phyloP scores from a whole-genome alignment of 768 basidiomycete genomes.

The Suillus bovinus region DNA sequence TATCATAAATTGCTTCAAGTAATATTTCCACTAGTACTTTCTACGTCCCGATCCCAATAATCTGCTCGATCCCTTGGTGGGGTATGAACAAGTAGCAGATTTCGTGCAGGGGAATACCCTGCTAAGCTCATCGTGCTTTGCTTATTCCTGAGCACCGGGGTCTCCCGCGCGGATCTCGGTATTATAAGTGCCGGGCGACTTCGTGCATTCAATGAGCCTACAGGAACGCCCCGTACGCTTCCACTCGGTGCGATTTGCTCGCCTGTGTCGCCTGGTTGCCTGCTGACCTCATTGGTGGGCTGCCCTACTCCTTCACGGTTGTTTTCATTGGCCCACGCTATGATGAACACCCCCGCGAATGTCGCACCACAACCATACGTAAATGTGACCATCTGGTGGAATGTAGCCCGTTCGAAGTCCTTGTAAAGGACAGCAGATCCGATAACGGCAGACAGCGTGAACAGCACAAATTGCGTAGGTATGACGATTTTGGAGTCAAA shows the following conservation, averaged over 20 bases:
- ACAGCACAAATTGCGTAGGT: slow-evolving; percentile 93
- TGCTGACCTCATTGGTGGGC: slow-evolving; percentile 27
- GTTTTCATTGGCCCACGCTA: slow-evolving; percentile 57
- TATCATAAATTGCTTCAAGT: slow-evolving; percentile 12
- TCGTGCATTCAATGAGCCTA: slow-evolving; percentile 26
- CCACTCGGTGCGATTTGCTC: slow-evolving; percentile 20
- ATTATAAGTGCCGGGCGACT: slow-evolving; percentile 46
- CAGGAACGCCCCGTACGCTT: slow-evolving; percentile 22
- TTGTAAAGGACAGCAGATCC: slow-evolving; percentile 94
- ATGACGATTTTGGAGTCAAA: slow-evolving; percentile 96
- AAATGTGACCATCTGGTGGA: slow-evolving; percentile 83
- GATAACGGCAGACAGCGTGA: slow-evolving; percentile 89
- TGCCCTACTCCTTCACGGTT: slow-evolving; percentile 32
- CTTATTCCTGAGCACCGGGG: slow-evolving; percentile 50
- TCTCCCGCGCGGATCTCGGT: slow-evolving; percentile 44
- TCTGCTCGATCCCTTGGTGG: slow-evolving; percentile 53
- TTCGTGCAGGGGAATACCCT: slow-evolving; percentile 77
- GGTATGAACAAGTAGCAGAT: slow-evolving; percentile 64
- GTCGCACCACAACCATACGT: slow-evolving; percentile 88
- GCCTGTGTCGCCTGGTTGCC: slow-evolving; percentile 12
- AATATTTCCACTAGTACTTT: slow-evolving; percentile 10
- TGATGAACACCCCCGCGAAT: slow-evolving; percentile 86
- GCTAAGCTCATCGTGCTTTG: slow-evolving; percentile 61
- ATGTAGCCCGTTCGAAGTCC: slow-evolving; percentile 82
- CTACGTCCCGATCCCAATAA: slow-evolving; percentile 37